Evolutionary conservation across 148 eudicot species (phyloP).

Genomic region (Beta vulgaris): DNA sequence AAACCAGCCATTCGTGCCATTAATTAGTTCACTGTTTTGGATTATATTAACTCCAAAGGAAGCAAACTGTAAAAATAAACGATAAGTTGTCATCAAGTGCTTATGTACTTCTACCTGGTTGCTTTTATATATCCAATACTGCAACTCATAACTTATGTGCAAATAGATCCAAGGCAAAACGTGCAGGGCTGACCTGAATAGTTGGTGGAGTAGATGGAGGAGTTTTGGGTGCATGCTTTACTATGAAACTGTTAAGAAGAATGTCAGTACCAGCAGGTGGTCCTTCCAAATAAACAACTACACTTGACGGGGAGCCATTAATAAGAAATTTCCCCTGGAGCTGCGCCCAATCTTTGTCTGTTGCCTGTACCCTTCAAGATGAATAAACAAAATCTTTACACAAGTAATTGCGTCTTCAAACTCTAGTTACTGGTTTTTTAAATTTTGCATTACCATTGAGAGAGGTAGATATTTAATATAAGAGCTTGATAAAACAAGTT

Average conservation of each 20-base stretch:
- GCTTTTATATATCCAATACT: not conserved
- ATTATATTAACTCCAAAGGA: conserved; percentile 72
- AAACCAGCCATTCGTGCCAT: conserved; percentile 82
- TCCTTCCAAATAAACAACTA: conserved; percentile 78
- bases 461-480: not conserved
- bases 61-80: conserved; percentile 38
- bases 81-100: not conserved
- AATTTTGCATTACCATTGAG: not conserved
- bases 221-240: conserved; percentile 75
- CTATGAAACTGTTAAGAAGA: conserved; percentile 61
- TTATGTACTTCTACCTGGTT: not conserved
- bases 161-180: not conserved
- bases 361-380: conserved; percentile 64
- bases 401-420: not conserved
- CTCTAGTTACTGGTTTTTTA: not conserved
- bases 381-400: not conserved
- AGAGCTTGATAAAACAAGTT: not conserved
- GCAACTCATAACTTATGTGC: not conserved
- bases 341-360: conserved; percentile 82
- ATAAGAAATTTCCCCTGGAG: conserved; percentile 82
- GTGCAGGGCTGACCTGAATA: conserved; percentile 55
- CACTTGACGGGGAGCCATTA: conserved; percentile 66
- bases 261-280: conserved; percentile 92
- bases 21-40: conserved; percentile 61
- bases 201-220: conserved; percentile 81